phyloP scores from a whole-genome alignment of 2,329 filamentous ascomycete species.

The Penicillium sp. region DNA sequence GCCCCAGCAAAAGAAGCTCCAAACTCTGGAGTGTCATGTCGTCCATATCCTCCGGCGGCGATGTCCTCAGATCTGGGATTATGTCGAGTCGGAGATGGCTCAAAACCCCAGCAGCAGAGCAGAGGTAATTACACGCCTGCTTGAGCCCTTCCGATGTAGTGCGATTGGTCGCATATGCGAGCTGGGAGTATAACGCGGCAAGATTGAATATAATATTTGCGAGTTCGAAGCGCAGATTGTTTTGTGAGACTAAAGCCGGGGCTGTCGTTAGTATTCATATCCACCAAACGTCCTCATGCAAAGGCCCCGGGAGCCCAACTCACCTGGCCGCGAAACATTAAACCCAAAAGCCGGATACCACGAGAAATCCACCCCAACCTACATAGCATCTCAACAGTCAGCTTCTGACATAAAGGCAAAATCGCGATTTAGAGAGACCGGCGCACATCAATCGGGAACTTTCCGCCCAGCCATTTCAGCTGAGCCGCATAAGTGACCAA shows the following conservation, averaged over 20 bases:
- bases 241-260: slow-evolving; percentile 54
- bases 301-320: slow-evolving; percentile 12
- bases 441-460: slow-evolving; percentile 89
- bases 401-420: neutral
- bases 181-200: slow-evolving; percentile 86
- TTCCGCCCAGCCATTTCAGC: slow-evolving; percentile 86
- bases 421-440: slow-evolving; percentile 9
- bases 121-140: slow-evolving; percentile 85
- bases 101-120: slow-evolving; percentile 79
- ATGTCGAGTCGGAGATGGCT: slow-evolving; percentile 72
- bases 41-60: slow-evolving; percentile 95
- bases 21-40: slow-evolving; percentile 79
- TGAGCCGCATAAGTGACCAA: slow-evolving; percentile 91
- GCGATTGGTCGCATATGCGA: slow-evolving; percentile 77
- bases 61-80: slow-evolving; percentile 76
- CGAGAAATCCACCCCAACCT: slow-evolving; percentile 92
- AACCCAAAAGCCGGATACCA: slow-evolving; percentile 96
- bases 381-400: slow-evolving; percentile 10
- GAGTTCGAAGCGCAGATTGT: slow-evolving; percentile 75
- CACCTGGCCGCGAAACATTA: slow-evolving; percentile 69
- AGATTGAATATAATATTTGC: slow-evolving; percentile 93
- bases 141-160: slow-evolving; percentile 80
- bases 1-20: slow-evolving; percentile 79
- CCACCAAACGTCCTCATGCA: slow-evolving; percentile 1
- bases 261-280: neutral